phyloP scores from a whole-genome alignment of 179 eudicot genomes.

The Drosera spatulata region DNA sequence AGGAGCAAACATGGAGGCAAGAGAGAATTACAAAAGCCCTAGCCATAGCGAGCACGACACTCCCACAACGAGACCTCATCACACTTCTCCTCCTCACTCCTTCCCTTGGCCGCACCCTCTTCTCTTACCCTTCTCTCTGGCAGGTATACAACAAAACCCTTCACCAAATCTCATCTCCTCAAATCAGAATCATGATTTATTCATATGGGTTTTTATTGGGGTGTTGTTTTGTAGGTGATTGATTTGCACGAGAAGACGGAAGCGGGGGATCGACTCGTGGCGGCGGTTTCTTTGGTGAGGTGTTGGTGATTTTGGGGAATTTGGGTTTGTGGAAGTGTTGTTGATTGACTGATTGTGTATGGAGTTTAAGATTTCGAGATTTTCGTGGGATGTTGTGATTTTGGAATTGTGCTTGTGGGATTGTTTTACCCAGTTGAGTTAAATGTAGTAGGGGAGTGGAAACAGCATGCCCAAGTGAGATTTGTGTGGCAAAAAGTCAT shows the following conservation, averaged over 20 bases:
- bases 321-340: not conserved
- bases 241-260: conserved; percentile 72
- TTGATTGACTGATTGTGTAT: not conserved
- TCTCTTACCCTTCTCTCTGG: conserved; percentile 67
- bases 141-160: conserved; percentile 26
- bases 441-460: too few relatives aligned
- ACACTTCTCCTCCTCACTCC: conserved; percentile 61
- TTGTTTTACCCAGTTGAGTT: too few relatives aligned
- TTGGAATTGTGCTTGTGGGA: too few relatives aligned
- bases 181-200: too few relatives aligned
- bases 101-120: conserved; percentile 52
- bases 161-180: not conserved
- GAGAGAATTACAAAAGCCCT: conserved; percentile 65
- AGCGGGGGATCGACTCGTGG: conserved; percentile 66
- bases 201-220: not conserved
- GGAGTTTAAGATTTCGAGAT: not conserved
- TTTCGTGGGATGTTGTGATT: too few relatives aligned
- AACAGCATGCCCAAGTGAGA: too few relatives aligned
- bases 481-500: too few relatives aligned
- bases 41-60: conserved; percentile 46
- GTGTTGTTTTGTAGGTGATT: conserved; percentile 37
- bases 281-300: conserved; percentile 83
- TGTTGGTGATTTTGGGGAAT: not conserved
- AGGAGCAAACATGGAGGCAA: conserved; percentile 34
- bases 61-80: conserved; percentile 60